These are phyloP conservation scores for Diatrype stigma DNA, from an alignment of 2,329 filamentous ascomycete species.

Conservation along the genomic window DNA sequence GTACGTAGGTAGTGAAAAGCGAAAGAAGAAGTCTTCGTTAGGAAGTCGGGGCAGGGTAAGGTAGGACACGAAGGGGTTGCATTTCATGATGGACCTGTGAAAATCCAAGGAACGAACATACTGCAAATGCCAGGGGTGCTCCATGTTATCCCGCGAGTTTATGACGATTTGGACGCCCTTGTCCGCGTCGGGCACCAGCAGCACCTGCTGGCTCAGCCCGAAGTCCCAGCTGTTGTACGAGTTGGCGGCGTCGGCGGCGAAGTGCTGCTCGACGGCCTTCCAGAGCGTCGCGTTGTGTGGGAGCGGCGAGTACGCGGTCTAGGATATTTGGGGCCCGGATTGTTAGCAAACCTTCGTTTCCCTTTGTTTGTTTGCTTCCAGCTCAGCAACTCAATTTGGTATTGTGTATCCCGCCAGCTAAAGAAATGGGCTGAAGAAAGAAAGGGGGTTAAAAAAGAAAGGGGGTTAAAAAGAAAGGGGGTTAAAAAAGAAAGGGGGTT, in stretches of 20 bases:
- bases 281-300: constrained; percentile 29
- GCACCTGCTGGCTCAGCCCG: constrained; percentile 31
- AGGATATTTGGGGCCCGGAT: no score
- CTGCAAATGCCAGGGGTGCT: constrained; percentile 37
- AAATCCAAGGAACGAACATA: no score
- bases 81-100: background rate
- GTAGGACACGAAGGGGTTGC: background rate
- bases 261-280: constrained; percentile 28
- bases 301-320: constrained; percentile 31
- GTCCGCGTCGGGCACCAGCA: constrained; percentile 28
- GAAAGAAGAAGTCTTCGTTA: no score
- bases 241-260: constrained; percentile 20
- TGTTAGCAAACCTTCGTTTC: no score
- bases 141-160: constrained; percentile 34
- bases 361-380: no score
- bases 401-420: no score
- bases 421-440: no score
- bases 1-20: no score
- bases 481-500: background rate
- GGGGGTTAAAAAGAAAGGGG: background rate
- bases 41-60: background rate
- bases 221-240: constrained; percentile 33
- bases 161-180: constrained; percentile 32
- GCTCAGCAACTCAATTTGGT: no score
- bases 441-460: background rate